Conservation (phyloP, 1,284 basidiomycete species). For the Schizophyllum commune region DNA sequence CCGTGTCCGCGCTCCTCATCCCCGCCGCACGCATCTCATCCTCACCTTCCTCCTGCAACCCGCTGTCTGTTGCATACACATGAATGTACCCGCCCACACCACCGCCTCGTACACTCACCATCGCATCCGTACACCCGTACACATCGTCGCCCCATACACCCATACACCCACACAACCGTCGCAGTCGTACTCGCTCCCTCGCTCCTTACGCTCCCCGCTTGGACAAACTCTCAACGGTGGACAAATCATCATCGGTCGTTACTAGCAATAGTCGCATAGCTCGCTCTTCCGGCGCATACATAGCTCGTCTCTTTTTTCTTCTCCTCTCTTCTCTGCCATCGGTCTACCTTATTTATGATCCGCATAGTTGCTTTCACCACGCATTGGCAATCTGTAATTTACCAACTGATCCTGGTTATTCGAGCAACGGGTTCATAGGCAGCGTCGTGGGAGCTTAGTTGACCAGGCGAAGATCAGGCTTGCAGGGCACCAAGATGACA, state of each 20-base stretch:
- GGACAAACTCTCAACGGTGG: not conserved
- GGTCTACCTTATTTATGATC: not conserved
- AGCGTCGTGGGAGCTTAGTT: too few relatives aligned
- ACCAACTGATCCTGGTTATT: not conserved
- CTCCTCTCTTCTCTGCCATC: not conserved
- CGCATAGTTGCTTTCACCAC: not conserved
- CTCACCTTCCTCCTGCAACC: not conserved
- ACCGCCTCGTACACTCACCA: too few relatives aligned
- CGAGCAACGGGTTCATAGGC: not conserved
- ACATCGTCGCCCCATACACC: too few relatives aligned
- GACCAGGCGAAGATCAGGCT: too few relatives aligned
- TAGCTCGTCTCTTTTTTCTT: not conserved
- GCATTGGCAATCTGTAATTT: not conserved
- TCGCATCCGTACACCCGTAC: too few relatives aligned
- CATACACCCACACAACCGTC: too few relatives aligned
- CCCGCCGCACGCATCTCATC: not conserved
- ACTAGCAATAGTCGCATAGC: not conserved
- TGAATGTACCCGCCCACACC: too few relatives aligned
- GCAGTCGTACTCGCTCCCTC: too few relatives aligned
- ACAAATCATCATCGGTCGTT: not conserved
- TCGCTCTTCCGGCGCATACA: not conserved
- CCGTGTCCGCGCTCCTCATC: not conserved
- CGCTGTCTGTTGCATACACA: not conserved
- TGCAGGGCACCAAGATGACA: too few relatives aligned
- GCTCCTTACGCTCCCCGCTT: not conserved